Evolutionary conservation across 306 rosid species (phyloP), one percentile per base, ranked within the genome.

Genomic region (Datisca glomerata): DNA sequence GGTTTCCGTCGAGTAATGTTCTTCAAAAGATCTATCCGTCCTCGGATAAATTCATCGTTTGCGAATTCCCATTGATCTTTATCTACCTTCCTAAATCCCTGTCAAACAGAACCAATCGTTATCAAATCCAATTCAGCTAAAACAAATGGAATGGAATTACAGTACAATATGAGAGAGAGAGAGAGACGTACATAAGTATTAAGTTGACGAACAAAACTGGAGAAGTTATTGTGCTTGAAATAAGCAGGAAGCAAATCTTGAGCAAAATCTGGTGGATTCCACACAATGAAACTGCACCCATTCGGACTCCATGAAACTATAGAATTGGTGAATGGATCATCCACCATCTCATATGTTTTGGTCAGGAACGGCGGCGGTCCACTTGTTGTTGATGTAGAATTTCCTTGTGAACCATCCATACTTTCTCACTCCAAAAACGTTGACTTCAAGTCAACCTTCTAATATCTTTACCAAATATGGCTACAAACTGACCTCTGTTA

Each of bases 221-320:
- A 53, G 46, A 53, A 55, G 23, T 55, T 55, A 52, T 55, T 55
- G 52, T 55, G 61, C 31, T 56, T 56, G 54, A 56, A 56, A 38
- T 45, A 56, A 10, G 34, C 6, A 3, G 62, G 62, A 7, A 56
- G 62, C 31, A 56, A 21, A 11, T 46, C 54, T 27, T 7, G 17
- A 10, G 62, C 46, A n/a, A 56, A 46, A 12, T 56, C 62, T 50
- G 47, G 54, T 27, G 62, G 47, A 31, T 56, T 39, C 62, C 62
- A 56, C 6, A 56, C 62, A 24, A 56, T 36, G 8, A 56, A 56
- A 41, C 62, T 56, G 25, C 21, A 37, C 15, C 62, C 62, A 21
- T 13, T 45, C 27, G 12, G 32, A 25, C 31, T 46, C 62, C 62
- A 56, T 21, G 62, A 56, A 2, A 56, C 62, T 7, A 46, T 3